Conservation (phyloP, 306 rosid genomes). For the Arachis stenosperma region DNA sequence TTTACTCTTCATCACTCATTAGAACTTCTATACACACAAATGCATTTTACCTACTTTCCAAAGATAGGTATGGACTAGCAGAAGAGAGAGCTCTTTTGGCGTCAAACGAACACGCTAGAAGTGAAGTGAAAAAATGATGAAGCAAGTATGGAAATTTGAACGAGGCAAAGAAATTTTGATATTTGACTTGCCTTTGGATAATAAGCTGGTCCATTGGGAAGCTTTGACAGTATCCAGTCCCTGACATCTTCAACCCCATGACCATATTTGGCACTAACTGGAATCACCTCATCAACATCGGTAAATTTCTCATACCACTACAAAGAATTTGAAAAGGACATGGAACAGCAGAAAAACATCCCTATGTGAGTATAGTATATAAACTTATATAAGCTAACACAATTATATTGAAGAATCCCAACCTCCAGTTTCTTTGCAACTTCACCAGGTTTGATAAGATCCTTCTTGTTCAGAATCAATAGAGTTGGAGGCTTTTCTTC, state of each 20-base stretch:
- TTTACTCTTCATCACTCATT: constrained; percentile 6
- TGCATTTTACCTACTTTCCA: constrained; percentile 22
- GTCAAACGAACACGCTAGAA: constrained; percentile 5
- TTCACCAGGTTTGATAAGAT: constrained; percentile 95
- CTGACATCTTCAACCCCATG: constrained; percentile 92
- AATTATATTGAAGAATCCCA: constrained; percentile 45
- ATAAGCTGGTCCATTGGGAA: constrained; percentile 89
- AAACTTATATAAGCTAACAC: constrained; percentile 33
- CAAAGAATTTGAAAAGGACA: constrained; percentile 41
- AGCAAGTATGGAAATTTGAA: constrained; percentile 17
- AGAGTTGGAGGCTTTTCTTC: constrained; percentile 69
- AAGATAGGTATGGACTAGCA: constrained; percentile 25
- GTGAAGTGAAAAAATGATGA: constrained; percentile 24
- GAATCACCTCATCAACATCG: constrained; percentile 88
- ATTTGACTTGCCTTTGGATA: constrained; percentile 79
- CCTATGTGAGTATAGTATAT: constrained; percentile 16
- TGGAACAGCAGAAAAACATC: constrained; percentile 22
- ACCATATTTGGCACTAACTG: constrained; percentile 96
- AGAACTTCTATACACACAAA: constrained; percentile 24
- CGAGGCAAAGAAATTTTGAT: constrained; percentile 13
- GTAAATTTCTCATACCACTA: constrained; percentile 96
- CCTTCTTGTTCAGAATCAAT: constrained; percentile 90
- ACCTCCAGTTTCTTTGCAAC: constrained; percentile 96
- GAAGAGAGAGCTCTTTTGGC: constrained; percentile 17
- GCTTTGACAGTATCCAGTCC: constrained; percentile 92